These are phyloP conservation scores for Botryosphaeria dothidea DNA, from an alignment of 2,329 filamentous ascomycete species.

Conservation along the genomic window DNA sequence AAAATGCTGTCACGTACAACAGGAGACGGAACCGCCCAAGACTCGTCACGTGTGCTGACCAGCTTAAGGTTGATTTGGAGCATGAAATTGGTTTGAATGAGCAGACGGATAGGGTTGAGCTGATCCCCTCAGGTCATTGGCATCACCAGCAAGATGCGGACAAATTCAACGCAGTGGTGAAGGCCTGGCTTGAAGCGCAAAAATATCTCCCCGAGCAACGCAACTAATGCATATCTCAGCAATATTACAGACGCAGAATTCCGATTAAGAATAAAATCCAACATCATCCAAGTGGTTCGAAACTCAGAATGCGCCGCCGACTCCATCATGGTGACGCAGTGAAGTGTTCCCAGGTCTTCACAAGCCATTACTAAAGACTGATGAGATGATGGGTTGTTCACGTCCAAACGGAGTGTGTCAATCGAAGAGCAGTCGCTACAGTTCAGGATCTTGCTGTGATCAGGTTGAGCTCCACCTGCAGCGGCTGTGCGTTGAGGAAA, in stretches of 20 bases:
- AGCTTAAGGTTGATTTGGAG: constrained; percentile 23
- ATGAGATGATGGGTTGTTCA: no score
- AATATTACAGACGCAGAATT: neutral
- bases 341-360: no score
- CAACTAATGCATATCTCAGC: neutral
- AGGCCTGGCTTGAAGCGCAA: constrained; percentile 23
- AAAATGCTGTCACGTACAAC: constrained; percentile 20
- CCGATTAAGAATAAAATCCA: neutral
- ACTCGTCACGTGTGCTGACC: constrained; percentile 21
- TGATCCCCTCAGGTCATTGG: constrained; percentile 26
- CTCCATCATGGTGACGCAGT: no score
- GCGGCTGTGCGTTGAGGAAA: no score
- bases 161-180: constrained; percentile 23
- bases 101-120: constrained; percentile 19
- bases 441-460: no score
- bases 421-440: no score
- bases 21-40: constrained; percentile 21
- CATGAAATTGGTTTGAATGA: constrained; percentile 20
- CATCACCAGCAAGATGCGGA: constrained; percentile 23
- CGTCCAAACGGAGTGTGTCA: no score
- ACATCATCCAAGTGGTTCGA: no score
- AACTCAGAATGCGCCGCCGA: no score
- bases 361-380: no score
- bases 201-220: neutral
- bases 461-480: no score